Evolutionary conservation across 2,329 filamentous ascomycete species (phyloP).

Genomic region (Aspergillus transmontanensis): DNA sequence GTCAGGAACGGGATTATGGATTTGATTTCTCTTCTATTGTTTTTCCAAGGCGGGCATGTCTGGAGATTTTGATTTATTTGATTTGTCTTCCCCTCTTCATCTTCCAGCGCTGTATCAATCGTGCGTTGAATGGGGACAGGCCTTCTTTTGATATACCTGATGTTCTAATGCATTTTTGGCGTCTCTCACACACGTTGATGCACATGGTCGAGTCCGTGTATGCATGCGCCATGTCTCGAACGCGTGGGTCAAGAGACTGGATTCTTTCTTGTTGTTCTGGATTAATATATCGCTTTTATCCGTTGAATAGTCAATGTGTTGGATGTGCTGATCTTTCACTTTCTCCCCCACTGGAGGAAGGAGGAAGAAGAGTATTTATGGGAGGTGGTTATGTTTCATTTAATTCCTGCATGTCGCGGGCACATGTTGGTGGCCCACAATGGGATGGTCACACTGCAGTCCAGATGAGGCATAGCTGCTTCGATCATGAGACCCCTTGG

Average conservation of each 20-base stretch:
- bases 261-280: slow-evolving; percentile 10
- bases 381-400: background rate
- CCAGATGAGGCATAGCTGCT: slow-evolving; percentile 5
- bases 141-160: slow-evolving; percentile 10
- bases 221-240: slow-evolving; percentile 13
- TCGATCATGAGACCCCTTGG: background rate
- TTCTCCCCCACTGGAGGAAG: no score
- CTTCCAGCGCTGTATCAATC: slow-evolving; percentile 11
- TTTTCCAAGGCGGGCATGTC: slow-evolving; percentile 19
- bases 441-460: background rate
- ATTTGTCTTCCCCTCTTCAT: slow-evolving; percentile 16
- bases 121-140: slow-evolving; percentile 13
- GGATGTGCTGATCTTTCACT: background rate
- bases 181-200: slow-evolving; percentile 11
- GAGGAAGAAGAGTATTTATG: background rate
- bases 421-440: background rate
- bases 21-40: slow-evolving; percentile 17
- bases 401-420: background rate
- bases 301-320: slow-evolving; percentile 16
- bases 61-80: slow-evolving; percentile 20
- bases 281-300: slow-evolving; percentile 19
- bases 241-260: slow-evolving; percentile 11
- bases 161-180: slow-evolving; percentile 14
- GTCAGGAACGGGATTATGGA: slow-evolving; percentile 19
- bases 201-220: slow-evolving; percentile 4